phyloP scores from a whole-genome alignment of 805 yeast genomes.

The Wickerhamiella cacticola region DNA sequence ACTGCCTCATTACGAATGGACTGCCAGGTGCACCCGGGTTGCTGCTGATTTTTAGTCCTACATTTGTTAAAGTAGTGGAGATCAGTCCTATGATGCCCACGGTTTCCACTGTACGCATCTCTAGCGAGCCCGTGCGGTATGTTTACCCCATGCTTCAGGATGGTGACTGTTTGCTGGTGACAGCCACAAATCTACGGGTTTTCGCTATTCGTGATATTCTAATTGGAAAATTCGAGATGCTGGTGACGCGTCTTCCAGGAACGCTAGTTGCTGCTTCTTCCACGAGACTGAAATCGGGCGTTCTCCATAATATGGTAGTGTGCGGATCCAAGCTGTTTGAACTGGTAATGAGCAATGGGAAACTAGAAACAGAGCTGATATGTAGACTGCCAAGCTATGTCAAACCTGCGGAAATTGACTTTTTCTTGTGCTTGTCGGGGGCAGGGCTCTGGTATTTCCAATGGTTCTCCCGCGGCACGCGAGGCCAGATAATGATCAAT shows the following conservation, averaged over 20 bases:
- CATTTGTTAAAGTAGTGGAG: conserved; percentile 1
- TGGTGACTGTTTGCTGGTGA: conserved; percentile 3
- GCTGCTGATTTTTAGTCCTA: not conserved
- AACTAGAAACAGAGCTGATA: not conserved
- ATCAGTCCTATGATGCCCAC: conserved; percentile 7
- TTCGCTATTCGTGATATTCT: not conserved
- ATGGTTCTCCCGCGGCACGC: not conserved
- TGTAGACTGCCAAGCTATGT: not conserved
- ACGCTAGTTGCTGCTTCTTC: not conserved
- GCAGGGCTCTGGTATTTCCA: not conserved
- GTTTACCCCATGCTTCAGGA: conserved; percentile 1
- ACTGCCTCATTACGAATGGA: not conserved
- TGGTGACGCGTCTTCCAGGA: not conserved
- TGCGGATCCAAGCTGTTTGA: conserved; percentile 4
- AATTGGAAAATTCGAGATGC: not conserved
- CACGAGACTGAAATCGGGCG: conserved; percentile 4
- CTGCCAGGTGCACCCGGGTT: conserved; percentile 2
- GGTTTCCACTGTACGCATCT: conserved; percentile 4
- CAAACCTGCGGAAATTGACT: not conserved
- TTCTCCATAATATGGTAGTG: not conserved
- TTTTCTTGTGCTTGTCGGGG: not conserved
- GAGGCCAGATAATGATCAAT: conserved; percentile 4
- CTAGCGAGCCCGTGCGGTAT: not conserved
- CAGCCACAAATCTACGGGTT: not conserved
- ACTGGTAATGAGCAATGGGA: not conserved